Evolutionary conservation across 305 asterid genomes (phyloP).

Genomic region (Andrographis paniculata): DNA sequence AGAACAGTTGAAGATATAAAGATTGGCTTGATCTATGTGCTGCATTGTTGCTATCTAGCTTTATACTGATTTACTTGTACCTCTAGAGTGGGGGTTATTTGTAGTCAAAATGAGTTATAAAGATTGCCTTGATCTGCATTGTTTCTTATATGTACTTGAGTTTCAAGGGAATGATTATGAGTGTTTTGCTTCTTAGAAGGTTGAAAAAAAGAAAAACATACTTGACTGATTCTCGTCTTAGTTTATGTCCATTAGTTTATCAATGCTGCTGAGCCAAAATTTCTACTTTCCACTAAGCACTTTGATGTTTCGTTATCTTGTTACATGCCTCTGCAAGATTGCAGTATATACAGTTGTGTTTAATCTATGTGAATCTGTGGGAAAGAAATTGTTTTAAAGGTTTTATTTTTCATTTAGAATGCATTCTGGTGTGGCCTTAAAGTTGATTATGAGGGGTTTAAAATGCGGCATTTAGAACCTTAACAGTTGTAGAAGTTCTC

Average conservation of each 20-base stretch:
- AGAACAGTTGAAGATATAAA: not conserved
- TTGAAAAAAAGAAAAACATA: not conserved
- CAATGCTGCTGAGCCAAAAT: not conserved
- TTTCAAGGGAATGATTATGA: not conserved
- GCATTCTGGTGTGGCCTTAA: not conserved
- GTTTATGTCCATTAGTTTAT: not conserved
- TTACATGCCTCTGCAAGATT: no score
- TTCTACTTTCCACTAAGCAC: not conserved
- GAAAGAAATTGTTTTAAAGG: no score
- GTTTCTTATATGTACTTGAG: not conserved
- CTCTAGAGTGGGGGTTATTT: no score
- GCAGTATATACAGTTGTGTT: no score
- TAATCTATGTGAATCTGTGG: no score
- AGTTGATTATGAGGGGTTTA: not conserved
- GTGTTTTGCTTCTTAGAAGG: not conserved
- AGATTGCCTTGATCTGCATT: not conserved
- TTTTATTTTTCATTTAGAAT: not conserved
- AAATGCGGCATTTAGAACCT: not conserved
- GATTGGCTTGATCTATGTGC: no score
- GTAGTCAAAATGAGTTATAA: not conserved
- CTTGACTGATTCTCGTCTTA: not conserved
- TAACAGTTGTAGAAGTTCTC: not conserved
- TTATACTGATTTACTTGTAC: no score
- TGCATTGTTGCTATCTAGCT: no score
- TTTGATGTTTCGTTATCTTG: not conserved